phyloP scores from a whole-genome alignment of 768 basidiomycete species.

The Sporobolomyces roseus region DNA sequence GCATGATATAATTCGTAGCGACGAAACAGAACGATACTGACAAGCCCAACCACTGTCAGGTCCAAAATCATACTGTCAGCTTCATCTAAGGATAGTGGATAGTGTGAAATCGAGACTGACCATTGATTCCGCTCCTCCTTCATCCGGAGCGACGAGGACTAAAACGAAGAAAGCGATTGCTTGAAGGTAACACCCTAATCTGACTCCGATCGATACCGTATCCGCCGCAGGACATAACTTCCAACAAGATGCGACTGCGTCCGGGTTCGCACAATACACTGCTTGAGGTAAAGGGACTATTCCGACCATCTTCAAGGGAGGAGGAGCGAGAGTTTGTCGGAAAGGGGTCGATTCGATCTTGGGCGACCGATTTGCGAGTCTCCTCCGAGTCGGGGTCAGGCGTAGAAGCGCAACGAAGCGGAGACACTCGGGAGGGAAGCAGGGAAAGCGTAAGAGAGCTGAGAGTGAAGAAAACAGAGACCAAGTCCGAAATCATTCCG shows the following conservation, averaged over 20 bases:
- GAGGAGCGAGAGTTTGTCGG: not conserved
- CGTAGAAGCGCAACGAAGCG: too few relatives aligned
- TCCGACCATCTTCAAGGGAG: slow-evolving; percentile 17
- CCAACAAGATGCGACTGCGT: slow-evolving; percentile 13
- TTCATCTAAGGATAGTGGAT: too few relatives aligned
- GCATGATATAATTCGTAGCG: slow-evolving; percentile 16
- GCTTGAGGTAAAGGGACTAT: slow-evolving; percentile 22
- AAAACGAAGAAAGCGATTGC: slow-evolving; percentile 30
- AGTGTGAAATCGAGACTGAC: too few relatives aligned
- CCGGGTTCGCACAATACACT: slow-evolving; percentile 34
- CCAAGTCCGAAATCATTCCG: too few relatives aligned
- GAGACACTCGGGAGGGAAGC: too few relatives aligned
- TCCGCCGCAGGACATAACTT: slow-evolving; percentile 28
- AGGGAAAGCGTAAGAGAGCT: too few relatives aligned
- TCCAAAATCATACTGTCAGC: too few relatives aligned
- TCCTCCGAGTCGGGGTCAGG: too few relatives aligned
- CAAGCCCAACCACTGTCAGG: slow-evolving; percentile 25
- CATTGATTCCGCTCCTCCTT: slow-evolving; percentile 33
- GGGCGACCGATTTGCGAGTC: too few relatives aligned
- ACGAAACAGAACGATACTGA: slow-evolving; percentile 34
- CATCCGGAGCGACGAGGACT: slow-evolving; percentile 30
- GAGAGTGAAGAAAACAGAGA: too few relatives aligned
- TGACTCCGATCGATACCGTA: slow-evolving; percentile 19
- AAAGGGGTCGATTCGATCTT: not conserved
- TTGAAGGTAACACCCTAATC: slow-evolving; percentile 25